Percentiles rank a stretch among this genome's conserved stretches.
Conservation (phyloP, 805 yeast species). For the Suhomyces sp. region DNA sequence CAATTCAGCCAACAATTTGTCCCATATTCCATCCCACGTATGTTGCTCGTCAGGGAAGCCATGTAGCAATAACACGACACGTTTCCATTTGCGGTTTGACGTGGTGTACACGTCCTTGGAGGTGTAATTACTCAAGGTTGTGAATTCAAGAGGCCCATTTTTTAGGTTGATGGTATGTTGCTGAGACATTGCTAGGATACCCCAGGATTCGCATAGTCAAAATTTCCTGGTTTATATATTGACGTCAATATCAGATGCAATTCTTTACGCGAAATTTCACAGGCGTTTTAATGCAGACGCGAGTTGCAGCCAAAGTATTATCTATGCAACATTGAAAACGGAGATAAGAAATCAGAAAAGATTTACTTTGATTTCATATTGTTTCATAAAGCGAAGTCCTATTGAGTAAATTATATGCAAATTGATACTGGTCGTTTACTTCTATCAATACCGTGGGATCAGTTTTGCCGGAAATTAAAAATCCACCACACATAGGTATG, state of each 20-base stretch:
- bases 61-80: conserved; percentile 10
- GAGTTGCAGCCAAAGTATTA: neutral
- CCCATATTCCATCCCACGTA: conserved; percentile 24
- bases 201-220: neutral
- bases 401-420: neutral
- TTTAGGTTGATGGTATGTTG: conserved; percentile 2
- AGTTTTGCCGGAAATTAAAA: neutral
- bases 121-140: conserved; percentile 19
- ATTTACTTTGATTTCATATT: neutral
- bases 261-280: neutral
- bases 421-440: too few species aligned
- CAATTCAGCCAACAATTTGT: conserved; percentile 13
- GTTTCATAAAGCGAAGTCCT: too few species aligned
- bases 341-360: neutral
- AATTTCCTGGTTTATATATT: neutral
- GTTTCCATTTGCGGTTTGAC: conserved; percentile 4
- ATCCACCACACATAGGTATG: neutral
- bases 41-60: conserved; percentile 37
- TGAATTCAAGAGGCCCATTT: conserved; percentile 17
- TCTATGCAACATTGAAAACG: neutral
- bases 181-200: neutral
- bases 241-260: neutral
- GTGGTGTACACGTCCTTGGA: conserved; percentile 14
- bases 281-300: neutral
- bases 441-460: neutral